Base-by-base conservation (phyloP, 495 filamentous ascomycete species). In the Xylaria bambusicola region DNA sequence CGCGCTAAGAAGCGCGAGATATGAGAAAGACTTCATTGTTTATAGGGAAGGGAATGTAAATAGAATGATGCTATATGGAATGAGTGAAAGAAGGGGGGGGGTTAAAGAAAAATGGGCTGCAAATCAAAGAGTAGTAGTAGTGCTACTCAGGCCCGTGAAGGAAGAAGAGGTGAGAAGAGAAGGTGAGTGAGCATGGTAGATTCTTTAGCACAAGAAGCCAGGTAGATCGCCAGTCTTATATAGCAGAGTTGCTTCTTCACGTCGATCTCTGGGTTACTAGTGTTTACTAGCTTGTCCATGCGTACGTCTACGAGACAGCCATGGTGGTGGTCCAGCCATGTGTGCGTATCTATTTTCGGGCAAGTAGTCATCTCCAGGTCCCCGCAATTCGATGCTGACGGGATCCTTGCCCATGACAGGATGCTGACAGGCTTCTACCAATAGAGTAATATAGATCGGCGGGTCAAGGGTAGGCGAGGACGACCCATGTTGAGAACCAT, bases 1-100 rank as follows among this genome's bases (percentile, higher is more conserved):
- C 24, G 58, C 58, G 51, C 58, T 61, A 31, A 61, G 58, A 42
- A 61, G 58, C 52, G 58, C 58, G 44, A 61, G 45, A 20, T 61
- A 61, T 29, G 58, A 50, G 50, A 61, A 61, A 2, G 58, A 56
- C 42, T 61, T 61, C 58, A 61, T 61, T 45, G 5, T 47, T 0
- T 17, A 2, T 44, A 51, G 24, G 6, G 55, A 58, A n/a, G 48
- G 57, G 23, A 60, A 52, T 17, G 12, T 2, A 26, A 23, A 50
- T 41, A 42, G 17, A n/a, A 23, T 18, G 7, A 31, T 23, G n/a
- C 33, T 35, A 17, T n/a, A n/a, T 3, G 8, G 20, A 58, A 58
- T 9, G 47, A 58, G 7, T 15, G 55, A 38, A 18, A 20, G 3
- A 3, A 15, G 15, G n/a, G 3, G 12, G n/a, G 36, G n/a, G 10